Percentiles rank a stretch among this genome's conserved stretches.
These are phyloP conservation scores for Cotoneaster glaucophyllus DNA, from an alignment of 306 rosid genomes.

Conservation along the genomic window DNA sequence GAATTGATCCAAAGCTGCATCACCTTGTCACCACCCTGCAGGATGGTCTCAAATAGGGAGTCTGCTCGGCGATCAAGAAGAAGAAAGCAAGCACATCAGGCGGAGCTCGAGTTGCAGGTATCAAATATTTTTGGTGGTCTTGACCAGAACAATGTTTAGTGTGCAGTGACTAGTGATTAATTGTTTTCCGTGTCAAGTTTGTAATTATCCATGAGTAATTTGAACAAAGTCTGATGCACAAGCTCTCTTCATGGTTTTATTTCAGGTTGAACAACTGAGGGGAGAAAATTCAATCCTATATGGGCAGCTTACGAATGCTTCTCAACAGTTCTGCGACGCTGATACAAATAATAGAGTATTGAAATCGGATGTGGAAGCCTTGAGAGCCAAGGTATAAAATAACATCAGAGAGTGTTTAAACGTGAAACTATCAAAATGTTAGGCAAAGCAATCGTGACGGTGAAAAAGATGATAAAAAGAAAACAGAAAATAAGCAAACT, in stretches of 20 bases:
- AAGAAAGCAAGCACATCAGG: slow-evolving; percentile 70
- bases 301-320: slow-evolving; percentile 52
- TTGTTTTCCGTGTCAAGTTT: not conserved
- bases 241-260: not conserved
- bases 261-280: slow-evolving; percentile 61
- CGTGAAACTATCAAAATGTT: not conserved
- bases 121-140: not conserved
- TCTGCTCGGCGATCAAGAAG: slow-evolving; percentile 85
- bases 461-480: not conserved
- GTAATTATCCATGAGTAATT: not conserved
- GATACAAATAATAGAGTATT: slow-evolving; percentile 72
- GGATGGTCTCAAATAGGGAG: slow-evolving; percentile 72
- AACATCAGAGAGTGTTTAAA: not conserved
- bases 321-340: slow-evolving; percentile 67
- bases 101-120: slow-evolving; percentile 78
- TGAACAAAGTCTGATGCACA: not conserved
- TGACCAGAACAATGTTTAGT: not conserved
- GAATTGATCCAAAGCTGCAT: not conserved
- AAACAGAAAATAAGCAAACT: not conserved
- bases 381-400: slow-evolving; percentile 82
- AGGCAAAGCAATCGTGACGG: not conserved
- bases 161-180: not conserved
- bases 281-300: slow-evolving; percentile 52
- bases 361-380: slow-evolving; percentile 79
- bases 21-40: slow-evolving; percentile 22